Evolutionary conservation across 75 land plant genomes (phyloP), one percentile per base, ranked within the genome.

Genomic region (Picea glauca): DNA sequence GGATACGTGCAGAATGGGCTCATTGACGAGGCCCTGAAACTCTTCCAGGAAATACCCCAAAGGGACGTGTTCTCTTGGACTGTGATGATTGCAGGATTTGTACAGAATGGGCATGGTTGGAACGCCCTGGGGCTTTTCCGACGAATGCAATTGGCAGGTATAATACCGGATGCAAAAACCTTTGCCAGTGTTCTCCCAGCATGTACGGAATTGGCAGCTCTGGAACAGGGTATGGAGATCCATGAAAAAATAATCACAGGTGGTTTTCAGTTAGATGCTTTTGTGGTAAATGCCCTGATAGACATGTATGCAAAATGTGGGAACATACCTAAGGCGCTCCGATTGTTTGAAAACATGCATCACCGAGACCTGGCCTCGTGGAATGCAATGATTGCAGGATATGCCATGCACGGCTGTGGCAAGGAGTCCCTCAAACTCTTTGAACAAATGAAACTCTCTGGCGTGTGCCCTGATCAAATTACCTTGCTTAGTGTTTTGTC

Each of bases 61-160:
- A 81, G 73, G 18, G 77, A 83, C 30, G 83, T 83, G 18, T 56
- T 81, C 31, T 81, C 84, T 14, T 83, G 78, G 65, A 83, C 54
- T 62, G 77, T 84, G 35, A 43, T 83, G 50, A 81, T 83, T 74
- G 58, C 77, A 78, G 84, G 84, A 60, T 83, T 72, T 63, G 77
- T 68, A 62, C 63, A 80, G 63, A 61, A 26, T 74, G 84, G 84
- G 31, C 35, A 23, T 21, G 11, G 13, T 56, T 50, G 76, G 21
- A 60, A 82, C 13, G 85, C 84, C 31, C 15, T 84, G 18, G 3
- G 35, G 14, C 30, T 76, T 14, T 83, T 84, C 43, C n/a, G 50
- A 15, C 58, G 33, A 12, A 82, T 84, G 85, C 84, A 64, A 65
- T 13, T 21, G 43, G 65, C 59, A 62, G 76, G 75, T 23, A 46